These are phyloP conservation scores for Chrysoporthe puriensis DNA, from an alignment of 2,329 filamentous ascomycete genomes.

Conservation along the genomic window DNA sequence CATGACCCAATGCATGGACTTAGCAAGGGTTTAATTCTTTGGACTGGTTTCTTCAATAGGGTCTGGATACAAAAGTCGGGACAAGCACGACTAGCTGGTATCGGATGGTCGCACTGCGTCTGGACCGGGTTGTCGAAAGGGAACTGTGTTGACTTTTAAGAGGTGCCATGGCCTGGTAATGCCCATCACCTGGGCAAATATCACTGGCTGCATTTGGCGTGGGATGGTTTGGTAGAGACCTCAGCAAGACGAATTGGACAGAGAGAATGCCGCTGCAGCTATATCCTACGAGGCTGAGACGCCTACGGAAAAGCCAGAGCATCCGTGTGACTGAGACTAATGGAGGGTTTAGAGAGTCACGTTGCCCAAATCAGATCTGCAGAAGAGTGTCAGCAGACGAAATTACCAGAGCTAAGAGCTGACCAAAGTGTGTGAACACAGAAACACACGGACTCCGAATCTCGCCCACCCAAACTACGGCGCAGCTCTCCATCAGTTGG, in stretches of 20 bases:
- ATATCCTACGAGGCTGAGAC: not conserved
- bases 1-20: not conserved
- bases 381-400: not conserved
- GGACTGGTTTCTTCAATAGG: not conserved
- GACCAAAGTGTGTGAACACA: not conserved
- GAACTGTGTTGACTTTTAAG: not conserved
- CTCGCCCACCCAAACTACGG: not conserved
- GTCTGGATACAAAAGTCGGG: not conserved
- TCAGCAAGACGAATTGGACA: not conserved
- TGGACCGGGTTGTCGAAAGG: not conserved
- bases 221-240: not conserved
- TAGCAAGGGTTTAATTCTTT: not conserved
- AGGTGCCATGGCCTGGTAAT: not conserved
- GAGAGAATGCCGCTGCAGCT: not conserved
- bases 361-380: not conserved
- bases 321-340: not conserved
- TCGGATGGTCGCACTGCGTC: slow-evolving; percentile 24
- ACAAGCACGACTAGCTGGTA: not conserved
- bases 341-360: not conserved
- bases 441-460: not conserved
- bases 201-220: not conserved
- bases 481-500: not conserved
- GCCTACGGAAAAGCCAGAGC: not conserved
- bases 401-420: not conserved
- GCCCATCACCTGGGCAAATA: not conserved